Conservation (phyloP, 805 yeast species). For the Wickerhamiella azymoides region DNA sequence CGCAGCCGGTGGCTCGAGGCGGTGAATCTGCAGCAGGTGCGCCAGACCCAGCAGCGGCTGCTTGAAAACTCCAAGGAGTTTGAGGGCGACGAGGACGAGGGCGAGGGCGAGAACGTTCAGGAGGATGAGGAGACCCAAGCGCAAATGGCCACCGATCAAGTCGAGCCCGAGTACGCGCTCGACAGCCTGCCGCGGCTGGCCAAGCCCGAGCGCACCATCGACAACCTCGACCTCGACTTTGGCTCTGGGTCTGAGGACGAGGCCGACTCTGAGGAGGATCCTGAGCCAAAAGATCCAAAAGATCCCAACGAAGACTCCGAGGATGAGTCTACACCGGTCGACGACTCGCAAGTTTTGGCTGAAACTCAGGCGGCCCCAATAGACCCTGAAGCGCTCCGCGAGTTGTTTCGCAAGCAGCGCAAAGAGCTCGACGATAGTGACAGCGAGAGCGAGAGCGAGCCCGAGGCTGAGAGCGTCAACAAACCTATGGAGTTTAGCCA, state of each 20-base stretch:
- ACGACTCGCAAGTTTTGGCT: neutral
- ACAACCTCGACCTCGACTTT: neutral
- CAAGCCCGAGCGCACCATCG: too few relatives aligned
- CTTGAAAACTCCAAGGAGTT: neutral
- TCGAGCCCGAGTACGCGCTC: too few relatives aligned
- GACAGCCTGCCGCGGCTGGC: too few relatives aligned
- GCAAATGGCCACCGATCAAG: too few relatives aligned
- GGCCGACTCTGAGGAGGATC: neutral
- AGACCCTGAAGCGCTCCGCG: neutral
- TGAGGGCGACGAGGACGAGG: neutral
- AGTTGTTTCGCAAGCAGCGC: neutral
- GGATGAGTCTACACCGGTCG: neutral
- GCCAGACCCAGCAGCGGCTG: neutral
- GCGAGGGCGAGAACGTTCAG: neutral
- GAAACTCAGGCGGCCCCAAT: neutral
- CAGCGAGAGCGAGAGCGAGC: neutral
- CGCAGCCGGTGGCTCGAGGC: neutral
- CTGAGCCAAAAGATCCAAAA: too few relatives aligned
- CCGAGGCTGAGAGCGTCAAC: neutral
- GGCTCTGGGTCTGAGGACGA: neutral
- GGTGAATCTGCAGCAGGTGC: neutral
- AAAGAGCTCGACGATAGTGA: conserved; percentile 1
- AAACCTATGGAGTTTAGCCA: neutral
- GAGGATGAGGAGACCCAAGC: neutral
- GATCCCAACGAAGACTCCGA: neutral